Evolutionary conservation across 2,329 filamentous ascomycete species (phyloP).

Genomic region (Arthrocladium fulminans): DNA sequence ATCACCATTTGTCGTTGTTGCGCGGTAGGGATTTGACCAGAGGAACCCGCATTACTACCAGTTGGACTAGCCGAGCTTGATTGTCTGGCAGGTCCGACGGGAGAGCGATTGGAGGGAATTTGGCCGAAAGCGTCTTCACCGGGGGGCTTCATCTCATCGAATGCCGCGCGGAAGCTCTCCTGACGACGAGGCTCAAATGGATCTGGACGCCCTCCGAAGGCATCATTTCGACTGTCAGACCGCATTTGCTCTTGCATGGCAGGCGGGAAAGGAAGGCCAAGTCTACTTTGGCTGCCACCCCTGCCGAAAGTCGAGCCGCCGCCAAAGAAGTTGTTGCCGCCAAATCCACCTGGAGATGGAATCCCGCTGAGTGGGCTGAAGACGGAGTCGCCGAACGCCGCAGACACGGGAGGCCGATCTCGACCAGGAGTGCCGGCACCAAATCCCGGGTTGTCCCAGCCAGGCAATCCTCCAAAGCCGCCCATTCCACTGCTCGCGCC

Average conservation of each 20-base stretch:
- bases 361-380: conserved; percentile 71
- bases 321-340: conserved; percentile 51
- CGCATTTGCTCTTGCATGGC: conserved; percentile 92
- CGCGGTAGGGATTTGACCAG: conserved; percentile 57
- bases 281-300: conserved; percentile 62
- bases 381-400: conserved; percentile 50
- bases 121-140: conserved; percentile 7
- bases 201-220: conserved; percentile 10
- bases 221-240: conserved; percentile 35
- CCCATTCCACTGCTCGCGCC: conserved; percentile 45
- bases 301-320: conserved; percentile 56
- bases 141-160: conserved; percentile 4
- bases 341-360: conserved; percentile 63
- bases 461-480: conserved; percentile 42
- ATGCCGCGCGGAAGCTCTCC: conserved; percentile 19
- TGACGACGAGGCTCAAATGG: conserved; percentile 17
- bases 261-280: conserved; percentile 77
- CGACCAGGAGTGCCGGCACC: conserved; percentile 67
- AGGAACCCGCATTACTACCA: conserved; percentile 30
- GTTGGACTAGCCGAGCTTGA: conserved; percentile 18
- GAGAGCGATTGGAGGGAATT: conserved; percentile 20
- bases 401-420: conserved; percentile 44
- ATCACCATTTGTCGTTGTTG: conserved; percentile 91
- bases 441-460: conserved; percentile 41
- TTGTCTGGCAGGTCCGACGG: conserved; percentile 22